Evolutionary conservation across 352 stramenopile species (phyloP).

Genomic region (Saprolegnia diclina): DNA sequence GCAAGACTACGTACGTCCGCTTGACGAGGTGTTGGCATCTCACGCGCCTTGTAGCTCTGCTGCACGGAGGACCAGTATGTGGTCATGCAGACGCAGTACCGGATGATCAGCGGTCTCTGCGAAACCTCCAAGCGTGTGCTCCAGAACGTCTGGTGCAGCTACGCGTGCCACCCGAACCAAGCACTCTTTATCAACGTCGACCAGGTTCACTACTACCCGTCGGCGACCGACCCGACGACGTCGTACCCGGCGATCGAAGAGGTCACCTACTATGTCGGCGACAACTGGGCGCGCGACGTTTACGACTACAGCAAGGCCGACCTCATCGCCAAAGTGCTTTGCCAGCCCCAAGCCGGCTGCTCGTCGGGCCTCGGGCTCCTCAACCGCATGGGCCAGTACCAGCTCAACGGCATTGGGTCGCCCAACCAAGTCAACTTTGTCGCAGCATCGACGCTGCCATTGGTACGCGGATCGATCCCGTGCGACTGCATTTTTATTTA

Average conservation of each 20-base stretch:
- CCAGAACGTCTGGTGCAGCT: constrained; percentile 75
- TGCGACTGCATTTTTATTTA: background rate
- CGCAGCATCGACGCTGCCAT: background rate
- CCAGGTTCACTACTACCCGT: constrained; percentile 52
- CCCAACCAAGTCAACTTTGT: constrained; percentile 62
- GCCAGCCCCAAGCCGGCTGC: constrained; percentile 45
- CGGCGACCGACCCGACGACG: background rate
- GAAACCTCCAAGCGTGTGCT: constrained; percentile 67
- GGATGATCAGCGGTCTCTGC: constrained; percentile 52
- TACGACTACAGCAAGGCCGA: constrained; percentile 68
- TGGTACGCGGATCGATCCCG: background rate
- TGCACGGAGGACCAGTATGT: constrained; percentile 76
- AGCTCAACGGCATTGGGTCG: constrained; percentile 55
- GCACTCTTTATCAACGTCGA: constrained; percentile 66
- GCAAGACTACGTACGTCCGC: constrained; percentile 34
- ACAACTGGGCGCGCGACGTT: constrained; percentile 58
- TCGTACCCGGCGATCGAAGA: constrained; percentile 61
- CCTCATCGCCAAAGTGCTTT: constrained; percentile 44
- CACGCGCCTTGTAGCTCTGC: constrained; percentile 34
- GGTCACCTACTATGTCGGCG: constrained; percentile 59
- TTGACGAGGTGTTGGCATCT: background rate
- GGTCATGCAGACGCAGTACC: constrained; percentile 49
- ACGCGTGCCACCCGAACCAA: constrained; percentile 73
- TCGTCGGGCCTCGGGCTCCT: constrained; percentile 50
- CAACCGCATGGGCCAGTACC: constrained; percentile 56